Percentiles rank a stretch among this genome's conserved stretches.
Conservation (phyloP, 345 rosid genomes). For the Eucalyptus shirleyi region DNA sequence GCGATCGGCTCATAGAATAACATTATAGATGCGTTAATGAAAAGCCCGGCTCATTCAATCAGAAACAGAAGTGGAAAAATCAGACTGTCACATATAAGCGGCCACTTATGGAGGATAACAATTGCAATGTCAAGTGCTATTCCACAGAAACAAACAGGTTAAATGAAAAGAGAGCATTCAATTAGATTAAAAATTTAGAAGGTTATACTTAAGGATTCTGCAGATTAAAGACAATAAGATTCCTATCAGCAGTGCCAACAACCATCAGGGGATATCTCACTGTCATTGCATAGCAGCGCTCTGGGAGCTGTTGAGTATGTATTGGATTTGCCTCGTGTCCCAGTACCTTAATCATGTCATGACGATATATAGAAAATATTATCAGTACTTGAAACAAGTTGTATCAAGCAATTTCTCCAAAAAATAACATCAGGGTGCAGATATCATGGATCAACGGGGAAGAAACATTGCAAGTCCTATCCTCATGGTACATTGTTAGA, state of each 20-base stretch:
- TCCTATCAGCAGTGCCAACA: slow-evolving; percentile 81
- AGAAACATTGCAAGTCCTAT: background rate
- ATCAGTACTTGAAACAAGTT: background rate
- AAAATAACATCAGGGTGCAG: background rate
- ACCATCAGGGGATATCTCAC: too few species aligned
- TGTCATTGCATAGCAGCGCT: too few species aligned
- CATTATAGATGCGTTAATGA: too few species aligned
- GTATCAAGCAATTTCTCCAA: background rate
- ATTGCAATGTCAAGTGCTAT: background rate
- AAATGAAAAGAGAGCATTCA: background rate
- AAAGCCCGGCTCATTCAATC: too few species aligned
- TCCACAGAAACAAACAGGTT: background rate
- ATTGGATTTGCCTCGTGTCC: slow-evolving; percentile 11
- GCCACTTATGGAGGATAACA: background rate
- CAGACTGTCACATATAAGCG: background rate
- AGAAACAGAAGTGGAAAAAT: too few species aligned
- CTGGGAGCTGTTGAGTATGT: too few species aligned
- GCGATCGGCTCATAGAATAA: too few species aligned
- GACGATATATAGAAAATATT: background rate
- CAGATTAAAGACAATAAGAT: slow-evolving; percentile 70
- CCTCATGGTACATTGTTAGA: background rate
- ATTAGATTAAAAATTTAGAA: background rate
- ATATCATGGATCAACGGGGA: background rate
- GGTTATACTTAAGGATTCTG: slow-evolving; percentile 75
- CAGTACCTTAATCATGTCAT: slow-evolving; percentile 41